Conservation (phyloP, 495 filamentous ascomycete genomes). For the Ramalina peruviana region DNA sequence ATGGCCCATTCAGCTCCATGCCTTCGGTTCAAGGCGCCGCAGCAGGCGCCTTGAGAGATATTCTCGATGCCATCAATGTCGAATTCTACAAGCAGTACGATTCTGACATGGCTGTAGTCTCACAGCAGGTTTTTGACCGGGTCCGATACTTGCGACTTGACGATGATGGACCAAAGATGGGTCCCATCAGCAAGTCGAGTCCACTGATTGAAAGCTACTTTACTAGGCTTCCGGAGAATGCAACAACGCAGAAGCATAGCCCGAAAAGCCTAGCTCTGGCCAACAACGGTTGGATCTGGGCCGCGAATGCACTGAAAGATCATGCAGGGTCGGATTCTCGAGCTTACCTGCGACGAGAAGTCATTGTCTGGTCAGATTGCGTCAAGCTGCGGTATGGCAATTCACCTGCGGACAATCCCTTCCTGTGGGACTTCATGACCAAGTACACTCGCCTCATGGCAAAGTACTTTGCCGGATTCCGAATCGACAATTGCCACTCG, state of each 20-base stretch:
- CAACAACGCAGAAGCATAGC: slow-evolving; percentile 61
- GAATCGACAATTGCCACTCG: slow-evolving; percentile 97
- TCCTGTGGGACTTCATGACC: slow-evolving; percentile 90
- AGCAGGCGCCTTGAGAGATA: slow-evolving; percentile 20
- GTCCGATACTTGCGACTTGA: slow-evolving; percentile 87
- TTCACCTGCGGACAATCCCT: slow-evolving; percentile 73
- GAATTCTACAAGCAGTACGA: slow-evolving; percentile 87
- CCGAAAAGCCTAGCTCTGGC: slow-evolving; percentile 67
- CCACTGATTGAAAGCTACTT: slow-evolving; percentile 95
- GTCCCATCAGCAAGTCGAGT: slow-evolving; percentile 57
- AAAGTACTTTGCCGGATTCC: slow-evolving; percentile 88
- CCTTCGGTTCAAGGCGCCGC: slow-evolving; percentile 25
- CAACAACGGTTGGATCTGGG: slow-evolving; percentile 99
- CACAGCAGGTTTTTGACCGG: slow-evolving; percentile 84
- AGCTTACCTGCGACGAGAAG: slow-evolving; percentile 82
- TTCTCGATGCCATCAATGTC: slow-evolving; percentile 77
- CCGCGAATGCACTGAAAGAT: slow-evolving; percentile 82
- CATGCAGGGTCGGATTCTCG: slow-evolving; percentile 81
- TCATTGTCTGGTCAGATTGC: slow-evolving; percentile 97
- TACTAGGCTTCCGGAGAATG: slow-evolving; percentile 73
- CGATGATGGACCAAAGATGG: slow-evolving; percentile 77
- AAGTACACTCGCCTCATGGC: slow-evolving; percentile 87
- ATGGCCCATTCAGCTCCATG: slow-evolving; percentile 49
- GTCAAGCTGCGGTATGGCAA: slow-evolving; percentile 90
- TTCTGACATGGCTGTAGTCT: slow-evolving; percentile 61